phyloP scores from a whole-genome alignment of 371 early-diverging fungal species.

The Mucor irregularis region DNA sequence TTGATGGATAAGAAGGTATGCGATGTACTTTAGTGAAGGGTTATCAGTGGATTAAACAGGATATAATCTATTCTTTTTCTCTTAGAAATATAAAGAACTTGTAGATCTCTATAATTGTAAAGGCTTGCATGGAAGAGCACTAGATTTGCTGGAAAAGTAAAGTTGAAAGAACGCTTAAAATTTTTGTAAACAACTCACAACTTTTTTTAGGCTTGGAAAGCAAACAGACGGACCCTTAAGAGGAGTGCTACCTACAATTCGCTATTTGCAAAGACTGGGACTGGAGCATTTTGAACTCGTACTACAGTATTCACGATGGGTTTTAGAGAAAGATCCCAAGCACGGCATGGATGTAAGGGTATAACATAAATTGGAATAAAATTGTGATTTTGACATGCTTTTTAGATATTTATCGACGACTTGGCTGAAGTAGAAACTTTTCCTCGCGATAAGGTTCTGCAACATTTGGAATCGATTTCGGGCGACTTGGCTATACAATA shows the following conservation, averaged over 20 bases:
- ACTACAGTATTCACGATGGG: conserved; percentile 78
- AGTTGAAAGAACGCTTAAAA: neutral
- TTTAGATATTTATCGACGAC: conserved; percentile 79
- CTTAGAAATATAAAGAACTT: conserved; percentile 78
- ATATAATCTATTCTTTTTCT: neutral
- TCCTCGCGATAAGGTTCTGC: conserved; percentile 54
- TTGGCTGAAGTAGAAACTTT: conserved; percentile 57
- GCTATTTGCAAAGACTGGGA: conserved; percentile 78
- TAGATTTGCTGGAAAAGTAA: conserved; percentile 70
- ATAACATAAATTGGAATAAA: neutral
- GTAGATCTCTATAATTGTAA: conserved; percentile 91
- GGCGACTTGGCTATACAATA: conserved; percentile 70
- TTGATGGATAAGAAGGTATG: conserved; percentile 72
- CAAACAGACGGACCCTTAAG: conserved; percentile 55
- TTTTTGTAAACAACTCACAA: no score
- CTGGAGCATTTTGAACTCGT: conserved; percentile 78
- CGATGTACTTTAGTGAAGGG: no score
- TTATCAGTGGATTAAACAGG: neutral
- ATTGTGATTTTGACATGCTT: neutral
- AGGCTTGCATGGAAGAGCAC: conserved; percentile 82
- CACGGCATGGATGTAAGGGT: conserved; percentile 75
- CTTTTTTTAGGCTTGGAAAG: conserved; percentile 43
- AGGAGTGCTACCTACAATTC: conserved; percentile 68
- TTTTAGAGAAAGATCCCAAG: conserved; percentile 65
- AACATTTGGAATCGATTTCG: conserved; percentile 64